These are phyloP conservation scores for Ilex aquifolium DNA, from an alignment of 257 asterid species.

Conservation along the genomic window DNA sequence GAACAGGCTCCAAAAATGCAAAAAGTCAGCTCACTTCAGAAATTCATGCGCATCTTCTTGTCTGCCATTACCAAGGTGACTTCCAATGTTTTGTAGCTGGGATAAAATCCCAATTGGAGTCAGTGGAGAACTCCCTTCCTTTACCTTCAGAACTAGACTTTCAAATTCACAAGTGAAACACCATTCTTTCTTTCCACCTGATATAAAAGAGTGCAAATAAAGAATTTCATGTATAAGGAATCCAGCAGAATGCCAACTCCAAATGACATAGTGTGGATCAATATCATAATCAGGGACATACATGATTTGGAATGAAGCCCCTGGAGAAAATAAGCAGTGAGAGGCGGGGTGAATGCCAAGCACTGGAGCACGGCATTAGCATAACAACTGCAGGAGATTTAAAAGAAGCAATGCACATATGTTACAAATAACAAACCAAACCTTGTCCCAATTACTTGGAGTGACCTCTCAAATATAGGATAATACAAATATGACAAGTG, in stretches of 20 bases:
- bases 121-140: slow-evolving; percentile 46
- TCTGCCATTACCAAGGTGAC: slow-evolving; percentile 65
- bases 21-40: not conserved
- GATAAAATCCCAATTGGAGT: slow-evolving; percentile 59
- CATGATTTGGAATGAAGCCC: slow-evolving; percentile 72
- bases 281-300: slow-evolving; percentile 20
- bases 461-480: too few relatives aligned
- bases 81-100: slow-evolving; percentile 52
- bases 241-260: not conserved
- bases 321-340: slow-evolving; percentile 72
- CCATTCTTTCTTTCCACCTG: slow-evolving; percentile 61
- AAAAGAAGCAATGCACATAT: not conserved
- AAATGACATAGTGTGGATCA: too few relatives aligned
- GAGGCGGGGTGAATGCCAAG: slow-evolving; percentile 79
- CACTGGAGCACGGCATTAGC: slow-evolving; percentile 89
- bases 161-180: slow-evolving; percentile 83
- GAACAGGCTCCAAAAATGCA: not conserved
- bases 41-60: slow-evolving; percentile 86
- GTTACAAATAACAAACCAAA: too few relatives aligned
- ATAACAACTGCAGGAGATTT: slow-evolving; percentile 61
- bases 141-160: slow-evolving; percentile 45
- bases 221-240: not conserved
- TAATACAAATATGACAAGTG: too few relatives aligned
- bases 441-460: too few relatives aligned
- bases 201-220: slow-evolving; percentile 4